Conservation (phyloP, 108 stramenopile genomes). For the Fragilaria crotonensis region DNA sequence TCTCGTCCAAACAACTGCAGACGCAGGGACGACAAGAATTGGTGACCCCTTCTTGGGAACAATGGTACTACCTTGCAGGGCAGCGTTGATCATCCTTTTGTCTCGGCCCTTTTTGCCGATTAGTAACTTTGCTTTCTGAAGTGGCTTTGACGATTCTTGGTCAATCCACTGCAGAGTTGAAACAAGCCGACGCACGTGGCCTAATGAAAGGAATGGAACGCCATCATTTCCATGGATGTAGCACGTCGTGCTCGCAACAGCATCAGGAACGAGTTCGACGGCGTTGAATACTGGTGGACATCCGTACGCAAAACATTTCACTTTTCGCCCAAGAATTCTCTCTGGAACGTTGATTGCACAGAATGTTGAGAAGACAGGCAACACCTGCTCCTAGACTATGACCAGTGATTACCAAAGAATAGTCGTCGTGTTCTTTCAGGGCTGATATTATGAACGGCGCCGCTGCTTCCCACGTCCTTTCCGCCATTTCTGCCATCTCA, state of each 20-base stretch:
- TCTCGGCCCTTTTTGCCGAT: not conserved
- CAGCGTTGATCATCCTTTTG: not conserved
- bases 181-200: constrained; percentile 21
- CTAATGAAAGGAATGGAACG: constrained; percentile 33
- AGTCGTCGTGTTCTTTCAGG: constrained; percentile 15
- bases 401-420: constrained; percentile 37
- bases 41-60: constrained; percentile 2
- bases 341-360: constrained; percentile 6
- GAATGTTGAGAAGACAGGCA: constrained; percentile 21
- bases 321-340: not conserved
- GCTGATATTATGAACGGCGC: constrained; percentile 6
- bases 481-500: constrained; percentile 40
- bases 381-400: constrained; percentile 44
- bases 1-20: constrained; percentile 5
- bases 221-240: constrained; percentile 34
- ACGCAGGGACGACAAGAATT: constrained; percentile 3
- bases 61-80: not conserved
- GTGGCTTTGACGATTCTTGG: not conserved
- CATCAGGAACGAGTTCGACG: constrained; percentile 14
- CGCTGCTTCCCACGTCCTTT: constrained; percentile 20
- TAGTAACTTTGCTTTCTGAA: not conserved
- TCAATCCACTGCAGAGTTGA: constrained; percentile 16
- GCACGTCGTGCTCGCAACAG: constrained; percentile 13
- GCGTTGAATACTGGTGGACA: constrained; percentile 27
- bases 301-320: constrained; percentile 19